Conservation (phyloP, 257 asterid species). For the Solanum neorickii region DNA sequence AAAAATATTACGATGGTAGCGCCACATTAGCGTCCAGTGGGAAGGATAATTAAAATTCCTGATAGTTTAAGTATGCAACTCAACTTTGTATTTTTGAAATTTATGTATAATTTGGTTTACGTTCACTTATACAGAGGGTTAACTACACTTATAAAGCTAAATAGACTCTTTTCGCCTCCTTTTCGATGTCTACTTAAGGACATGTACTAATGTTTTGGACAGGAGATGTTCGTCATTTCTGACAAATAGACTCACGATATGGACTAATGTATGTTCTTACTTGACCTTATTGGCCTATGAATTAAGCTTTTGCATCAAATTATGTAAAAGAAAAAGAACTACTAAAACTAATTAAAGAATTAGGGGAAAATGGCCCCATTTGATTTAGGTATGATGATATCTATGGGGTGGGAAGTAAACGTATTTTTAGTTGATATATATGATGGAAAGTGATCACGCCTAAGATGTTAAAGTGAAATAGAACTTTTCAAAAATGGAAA, state of each 20-base stretch:
- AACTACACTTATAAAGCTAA: neutral
- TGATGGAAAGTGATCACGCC: neutral
- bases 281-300: neutral
- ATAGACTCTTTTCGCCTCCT: neutral
- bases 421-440: neutral
- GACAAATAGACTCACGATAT: neutral
- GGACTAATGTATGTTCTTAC: neutral
- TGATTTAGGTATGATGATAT: neutral
- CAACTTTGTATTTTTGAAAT: neutral
- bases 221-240: neutral
- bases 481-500: neutral
- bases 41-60: neutral
- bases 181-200: neutral
- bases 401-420: neutral
- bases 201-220: no score
- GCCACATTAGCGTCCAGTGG: rapidly evolving
- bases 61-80: neutral
- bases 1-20: neutral
- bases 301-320: neutral
- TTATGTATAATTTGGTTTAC: neutral
- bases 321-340: neutral
- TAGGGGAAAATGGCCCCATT: neutral
- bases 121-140: neutral
- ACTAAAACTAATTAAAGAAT: neutral
- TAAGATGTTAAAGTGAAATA: neutral